Base-by-base conservation (phyloP, 2,329 filamentous ascomycete species). In the Periglandula ipomoeae region DNA sequence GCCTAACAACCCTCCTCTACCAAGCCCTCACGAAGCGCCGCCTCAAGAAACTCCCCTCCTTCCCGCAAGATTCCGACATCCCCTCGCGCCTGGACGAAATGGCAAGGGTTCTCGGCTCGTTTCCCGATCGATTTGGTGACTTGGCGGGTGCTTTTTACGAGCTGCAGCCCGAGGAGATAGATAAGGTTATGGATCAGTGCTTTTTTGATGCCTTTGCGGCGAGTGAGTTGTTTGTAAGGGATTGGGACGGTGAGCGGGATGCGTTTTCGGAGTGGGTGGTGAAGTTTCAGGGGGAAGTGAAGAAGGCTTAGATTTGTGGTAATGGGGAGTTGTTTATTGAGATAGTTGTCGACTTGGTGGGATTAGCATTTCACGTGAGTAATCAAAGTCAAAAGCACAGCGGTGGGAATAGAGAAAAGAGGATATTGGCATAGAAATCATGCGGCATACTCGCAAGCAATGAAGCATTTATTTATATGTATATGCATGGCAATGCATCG, bases 211-310 rank as follows among this genome's bases (percentile, higher is more conserved):
- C 84, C 0, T 76, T 77, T 55, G 69, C 65, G 1, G 76, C 74
- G 0, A 73, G 76, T 0, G 73, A 78, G 49, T 60, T 83, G 43
- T 65, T 87, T 11, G 69, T 70, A 44, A 68, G 72, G 50, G 72
- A 74, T 19, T 90, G 86, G 85, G 66, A 76, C 3, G 82, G 76
- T 0, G 66, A 75, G 42, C 73, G 78, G 17, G 89, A 95, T 58
- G 87, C 85, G 58, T 95, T 94, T 60, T 85, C 82, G 0, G 71
- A 77, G 15, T 95, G 89, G 89, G 80, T 76, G n/a, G 71, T 69
- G 10, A 77, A 74, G 53, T 81, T 80, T 54, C 72, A 74, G 58
- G 58, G 62, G 27, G 71, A 77, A 54, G 72, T 80, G 13, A 76
- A 72, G 53, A 76, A 74, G 59, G 59, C 20, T 9, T 48, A 27